These are phyloP conservation scores for Darksidea phi DNA, from an alignment of 495 filamentous ascomycete species.

Conservation along the genomic window DNA sequence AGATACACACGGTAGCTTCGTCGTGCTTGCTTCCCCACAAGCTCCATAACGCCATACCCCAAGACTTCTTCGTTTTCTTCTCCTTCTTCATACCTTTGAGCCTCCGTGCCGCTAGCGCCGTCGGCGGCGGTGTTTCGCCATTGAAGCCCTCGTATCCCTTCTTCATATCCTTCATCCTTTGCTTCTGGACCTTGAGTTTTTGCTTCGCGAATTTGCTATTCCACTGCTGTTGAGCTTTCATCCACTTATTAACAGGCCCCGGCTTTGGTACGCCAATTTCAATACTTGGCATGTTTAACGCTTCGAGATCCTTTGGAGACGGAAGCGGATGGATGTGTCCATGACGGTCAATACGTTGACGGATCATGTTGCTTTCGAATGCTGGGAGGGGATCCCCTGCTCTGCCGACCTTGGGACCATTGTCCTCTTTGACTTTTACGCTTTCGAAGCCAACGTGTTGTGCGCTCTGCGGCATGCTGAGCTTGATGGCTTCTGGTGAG, in stretches of 20 bases:
- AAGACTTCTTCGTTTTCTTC: conserved; percentile 59
- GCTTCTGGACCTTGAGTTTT: conserved; percentile 66
- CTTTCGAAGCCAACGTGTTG: conserved; percentile 31
- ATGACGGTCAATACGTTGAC: conserved; percentile 76
- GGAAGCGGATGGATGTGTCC: conserved; percentile 68
- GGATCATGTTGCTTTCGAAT: conserved; percentile 84
- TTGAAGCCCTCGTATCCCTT: conserved; percentile 62
- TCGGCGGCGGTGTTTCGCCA: conserved; percentile 77
- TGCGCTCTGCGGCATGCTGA: conserved; percentile 30
- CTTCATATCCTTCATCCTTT: conserved; percentile 66
- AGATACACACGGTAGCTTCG: conserved; percentile 58
- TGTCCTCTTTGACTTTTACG: conserved; percentile 6
- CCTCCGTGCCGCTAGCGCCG: conserved; percentile 71
- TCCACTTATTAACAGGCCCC: conserved; percentile 78
- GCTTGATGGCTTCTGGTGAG: conserved; percentile 34
- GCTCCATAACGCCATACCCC: conserved; percentile 79
- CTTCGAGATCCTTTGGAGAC: conserved; percentile 58
- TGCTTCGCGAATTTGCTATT: conserved; percentile 65
- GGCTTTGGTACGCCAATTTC: conserved; percentile 77
- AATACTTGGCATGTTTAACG: conserved; percentile 58
- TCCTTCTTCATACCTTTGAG: conserved; percentile 53
- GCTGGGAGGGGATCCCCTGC: conserved; percentile 79
- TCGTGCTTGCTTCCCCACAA: conserved; percentile 87
- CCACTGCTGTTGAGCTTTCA: conserved; percentile 66
- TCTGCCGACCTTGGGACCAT: conserved; percentile 56